phyloP scores from a whole-genome alignment of 2,329 filamentous ascomycete genomes.

The Xylariaceae sp. region DNA sequence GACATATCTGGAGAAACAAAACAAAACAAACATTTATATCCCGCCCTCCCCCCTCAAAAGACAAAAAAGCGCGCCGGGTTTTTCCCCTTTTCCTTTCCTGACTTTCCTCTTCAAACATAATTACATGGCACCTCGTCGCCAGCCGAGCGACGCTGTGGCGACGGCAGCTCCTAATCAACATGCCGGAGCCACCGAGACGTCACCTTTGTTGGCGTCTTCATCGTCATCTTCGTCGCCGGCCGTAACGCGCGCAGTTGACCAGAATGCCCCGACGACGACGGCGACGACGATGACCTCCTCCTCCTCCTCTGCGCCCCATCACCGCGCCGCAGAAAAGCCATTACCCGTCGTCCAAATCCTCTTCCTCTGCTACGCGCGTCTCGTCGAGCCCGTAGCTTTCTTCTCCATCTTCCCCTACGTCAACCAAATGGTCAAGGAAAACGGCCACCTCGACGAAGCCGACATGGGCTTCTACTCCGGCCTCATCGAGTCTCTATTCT shows the following conservation, averaged over 20 bases:
- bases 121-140: not conserved
- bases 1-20: no score
- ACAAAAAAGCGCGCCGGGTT: no score
- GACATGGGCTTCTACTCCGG: slow-evolving; percentile 77
- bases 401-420: slow-evolving; percentile 79
- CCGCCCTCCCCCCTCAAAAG: no score
- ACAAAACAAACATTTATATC: no score
- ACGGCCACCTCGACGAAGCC: slow-evolving; percentile 53
- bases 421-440: slow-evolving; percentile 67
- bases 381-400: slow-evolving; percentile 74
- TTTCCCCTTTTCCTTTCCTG: no score
- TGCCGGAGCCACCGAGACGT: slow-evolving; percentile 13
- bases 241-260: not conserved
- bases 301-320: not conserved
- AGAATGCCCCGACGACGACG: not conserved
- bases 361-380: slow-evolving; percentile 65
- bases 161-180: slow-evolving; percentile 4
- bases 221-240: not conserved
- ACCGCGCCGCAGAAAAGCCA: slow-evolving; percentile 33
- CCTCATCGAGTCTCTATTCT: slow-evolving; percentile 69
- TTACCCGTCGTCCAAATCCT: slow-evolving; percentile 62
- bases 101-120: no score
- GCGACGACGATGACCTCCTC: not conserved
- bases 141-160: not conserved
- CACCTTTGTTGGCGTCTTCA: slow-evolving; percentile 8